These are phyloP conservation scores for Auriscalpium microsporum DNA, from an alignment of 768 basidiomycete species.

Conservation along the genomic window DNA sequence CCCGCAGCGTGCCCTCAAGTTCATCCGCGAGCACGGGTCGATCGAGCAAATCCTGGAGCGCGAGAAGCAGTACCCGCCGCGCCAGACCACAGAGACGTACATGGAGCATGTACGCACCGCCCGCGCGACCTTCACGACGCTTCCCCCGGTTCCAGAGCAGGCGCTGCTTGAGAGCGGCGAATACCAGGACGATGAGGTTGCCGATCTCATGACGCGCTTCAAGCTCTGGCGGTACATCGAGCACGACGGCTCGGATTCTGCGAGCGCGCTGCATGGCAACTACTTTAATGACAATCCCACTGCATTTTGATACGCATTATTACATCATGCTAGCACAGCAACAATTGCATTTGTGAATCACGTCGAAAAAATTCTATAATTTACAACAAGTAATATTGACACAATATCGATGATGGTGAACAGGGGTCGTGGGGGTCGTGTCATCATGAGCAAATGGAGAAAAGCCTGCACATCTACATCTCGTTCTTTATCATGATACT, in stretches of 20 bases:
- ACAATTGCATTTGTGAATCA: no score
- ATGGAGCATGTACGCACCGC: conserved; percentile 56
- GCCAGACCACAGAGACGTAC: conserved; percentile 41
- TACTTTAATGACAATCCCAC: conserved; percentile 59
- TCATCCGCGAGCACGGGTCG: conserved; percentile 59
- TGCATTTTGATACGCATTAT: neutral
- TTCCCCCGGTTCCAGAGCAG: conserved; percentile 53
- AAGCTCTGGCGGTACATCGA: conserved; percentile 34
- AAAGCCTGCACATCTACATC: conserved; percentile 26
- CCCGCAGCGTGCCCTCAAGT: conserved; percentile 65
- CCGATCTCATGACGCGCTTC: conserved; percentile 41
- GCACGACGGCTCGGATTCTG: conserved; percentile 33
- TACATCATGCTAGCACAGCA: no score
- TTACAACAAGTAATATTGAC: no score
- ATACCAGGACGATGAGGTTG: conserved; percentile 35
- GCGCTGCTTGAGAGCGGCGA: conserved; percentile 26
- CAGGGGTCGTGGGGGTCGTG: no score
- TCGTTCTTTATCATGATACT: conserved; percentile 78
- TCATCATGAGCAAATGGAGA: neutral
- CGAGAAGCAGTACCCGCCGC: conserved; percentile 43
- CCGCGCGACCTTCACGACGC: conserved; percentile 51
- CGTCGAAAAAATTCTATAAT: no score
- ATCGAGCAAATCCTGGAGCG: conserved; percentile 62
- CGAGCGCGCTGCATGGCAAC: conserved; percentile 47
- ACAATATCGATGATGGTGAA: no score